Base-by-base conservation (phyloP, 2,329 filamentous ascomycete species). In the Ceratocystis ficicola region DNA sequence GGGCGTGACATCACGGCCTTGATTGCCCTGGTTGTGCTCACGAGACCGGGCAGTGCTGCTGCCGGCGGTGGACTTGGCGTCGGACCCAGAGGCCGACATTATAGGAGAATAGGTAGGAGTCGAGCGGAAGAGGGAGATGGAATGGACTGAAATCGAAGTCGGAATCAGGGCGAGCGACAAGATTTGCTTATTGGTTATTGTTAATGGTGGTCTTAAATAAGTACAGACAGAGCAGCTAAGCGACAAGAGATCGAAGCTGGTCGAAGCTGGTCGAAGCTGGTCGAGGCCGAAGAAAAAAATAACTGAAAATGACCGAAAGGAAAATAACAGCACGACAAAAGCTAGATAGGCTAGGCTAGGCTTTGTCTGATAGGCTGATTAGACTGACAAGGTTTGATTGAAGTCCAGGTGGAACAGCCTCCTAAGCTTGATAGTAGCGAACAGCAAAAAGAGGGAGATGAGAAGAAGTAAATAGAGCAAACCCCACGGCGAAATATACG, bases 1-100 rank as follows among this genome's bases (percentile, higher is more conserved):
- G 36, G 84, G 80, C 1, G 94, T 99, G 77, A 86, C 96, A 73
- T 88, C 83, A 71, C 89, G 86, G 67, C 84, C 84, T 70, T 87
- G 83, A 75, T 87, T 88, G 70, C 88, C 88, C 74, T 91, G 88
- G 74, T 89, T 86, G 76, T 91, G 88, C 67, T 86, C 81, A 71
- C 85, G 84, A 71, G 75, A 66, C 79, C 80, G 69, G 79, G 76
- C 61, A 68, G 70, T 70, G 70, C 75, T 75, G 72, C 80, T 74
- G 79, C 76, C 61, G 68, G 70, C 71, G 70, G 75, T 75, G 72
- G 80, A 74, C 72, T 82, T 80, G 71, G 80, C 77, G 73, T 82
- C 82, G 66, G 82, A 83, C 70, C 81, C 74, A 68, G 77, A 73
- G 57, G 64, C 64, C 59, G 57, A 62, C 52, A 57, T 57, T 25